phyloP scores from a whole-genome alignment of 2,329 filamentous ascomycete genomes.

The Nigrospora oryzae region DNA sequence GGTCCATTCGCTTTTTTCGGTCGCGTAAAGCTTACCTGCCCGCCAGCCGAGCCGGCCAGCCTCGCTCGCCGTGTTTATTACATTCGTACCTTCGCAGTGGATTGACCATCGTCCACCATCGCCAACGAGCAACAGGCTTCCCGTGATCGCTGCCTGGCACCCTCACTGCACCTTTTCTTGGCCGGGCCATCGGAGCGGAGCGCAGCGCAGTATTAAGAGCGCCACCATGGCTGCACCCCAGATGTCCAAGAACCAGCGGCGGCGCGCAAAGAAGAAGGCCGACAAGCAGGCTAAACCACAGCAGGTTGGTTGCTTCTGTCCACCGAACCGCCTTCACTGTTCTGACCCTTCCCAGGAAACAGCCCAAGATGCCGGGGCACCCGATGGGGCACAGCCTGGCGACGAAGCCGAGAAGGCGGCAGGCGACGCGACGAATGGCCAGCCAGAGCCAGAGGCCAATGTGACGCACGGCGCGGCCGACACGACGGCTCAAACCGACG shows the following conservation, averaged over 20 bases:
- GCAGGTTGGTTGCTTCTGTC: no score
- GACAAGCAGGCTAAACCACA: constrained; percentile 60
- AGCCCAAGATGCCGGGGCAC: constrained; percentile 16
- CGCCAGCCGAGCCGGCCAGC: no score
- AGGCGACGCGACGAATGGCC: constrained; percentile 15
- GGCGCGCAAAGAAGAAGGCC: constrained; percentile 90
- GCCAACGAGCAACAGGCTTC: no score
- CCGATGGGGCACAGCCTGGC: constrained; percentile 24
- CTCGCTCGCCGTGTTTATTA: no score
- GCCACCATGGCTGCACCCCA: constrained; percentile 56
- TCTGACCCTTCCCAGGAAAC: constrained; percentile 7
- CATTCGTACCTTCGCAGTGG: no score
- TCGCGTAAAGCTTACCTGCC: no score
- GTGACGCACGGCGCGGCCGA: constrained; percentile 23
- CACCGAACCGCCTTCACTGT: background rate
- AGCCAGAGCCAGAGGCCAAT: constrained; percentile 31
- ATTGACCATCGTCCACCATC: no score
- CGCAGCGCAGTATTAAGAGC: no score
- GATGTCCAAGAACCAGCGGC: constrained; percentile 89
- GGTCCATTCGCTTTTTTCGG: no score
- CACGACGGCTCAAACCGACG: constrained; percentile 31
- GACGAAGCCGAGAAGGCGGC: constrained; percentile 12
- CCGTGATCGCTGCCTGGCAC: no score
- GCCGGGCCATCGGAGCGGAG: no score
- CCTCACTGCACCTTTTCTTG: no score